phyloP scores from a whole-genome alignment of 1,284 basidiomycete species.

The Apiotrichum siamense region DNA sequence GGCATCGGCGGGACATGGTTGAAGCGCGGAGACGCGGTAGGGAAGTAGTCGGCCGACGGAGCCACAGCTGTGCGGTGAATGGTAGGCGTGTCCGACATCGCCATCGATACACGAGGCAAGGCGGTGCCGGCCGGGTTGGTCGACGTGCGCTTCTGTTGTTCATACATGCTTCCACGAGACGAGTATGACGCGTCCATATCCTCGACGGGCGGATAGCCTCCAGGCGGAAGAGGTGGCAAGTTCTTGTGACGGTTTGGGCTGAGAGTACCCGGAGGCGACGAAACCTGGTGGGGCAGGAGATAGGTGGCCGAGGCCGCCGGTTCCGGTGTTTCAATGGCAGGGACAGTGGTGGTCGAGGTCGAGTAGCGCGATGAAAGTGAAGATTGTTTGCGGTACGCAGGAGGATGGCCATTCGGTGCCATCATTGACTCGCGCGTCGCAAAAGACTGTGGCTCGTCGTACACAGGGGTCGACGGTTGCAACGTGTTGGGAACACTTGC shows the following conservation, averaged over 20 bases:
- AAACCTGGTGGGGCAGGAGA: neutral
- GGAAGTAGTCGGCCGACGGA: constrained; percentile 17
- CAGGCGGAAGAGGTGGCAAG: constrained; percentile 38
- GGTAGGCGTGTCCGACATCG: constrained; percentile 4
- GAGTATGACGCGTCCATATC: constrained; percentile 9
- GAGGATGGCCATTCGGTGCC: neutral
- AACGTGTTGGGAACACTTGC: neutral
- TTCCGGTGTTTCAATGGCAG: constrained; percentile 14
- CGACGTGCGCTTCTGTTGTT: constrained; percentile 16
- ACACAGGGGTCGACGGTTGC: neutral
- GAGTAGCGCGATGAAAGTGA: constrained; percentile 16
- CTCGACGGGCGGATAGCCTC: neutral
- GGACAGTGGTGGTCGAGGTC: constrained; percentile 10
- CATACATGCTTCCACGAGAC: constrained; percentile 11
- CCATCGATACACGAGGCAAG: neutral
- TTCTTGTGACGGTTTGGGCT: constrained; percentile 40
- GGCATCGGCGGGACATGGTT: constrained; percentile 5
- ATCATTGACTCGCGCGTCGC: neutral
- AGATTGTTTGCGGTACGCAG: constrained; percentile 10
- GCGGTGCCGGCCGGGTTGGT: neutral
- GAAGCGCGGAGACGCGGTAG: constrained; percentile 16
- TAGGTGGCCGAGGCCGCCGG: neutral
- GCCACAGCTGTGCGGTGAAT: constrained; percentile 11
- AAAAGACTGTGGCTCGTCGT: constrained; percentile 13
- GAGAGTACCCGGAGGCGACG: neutral